These are phyloP conservation scores for Neurospora sp. DNA, from an alignment of 495 filamentous ascomycete genomes.

Conservation along the genomic window DNA sequence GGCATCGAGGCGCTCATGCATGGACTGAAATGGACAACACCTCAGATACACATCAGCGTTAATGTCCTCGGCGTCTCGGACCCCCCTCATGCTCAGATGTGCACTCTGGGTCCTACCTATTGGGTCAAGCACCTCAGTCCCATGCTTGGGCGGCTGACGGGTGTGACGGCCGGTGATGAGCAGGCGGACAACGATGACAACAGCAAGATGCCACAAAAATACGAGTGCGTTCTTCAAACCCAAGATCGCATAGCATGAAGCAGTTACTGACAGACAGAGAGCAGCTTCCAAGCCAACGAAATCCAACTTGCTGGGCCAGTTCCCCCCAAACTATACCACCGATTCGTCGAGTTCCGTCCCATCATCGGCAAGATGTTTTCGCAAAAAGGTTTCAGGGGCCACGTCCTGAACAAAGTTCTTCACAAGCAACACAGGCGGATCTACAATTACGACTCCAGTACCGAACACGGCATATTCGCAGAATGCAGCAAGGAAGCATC, in stretches of 20 bases:
- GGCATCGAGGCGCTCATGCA: slow-evolving; percentile 44
- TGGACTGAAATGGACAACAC: slow-evolving; percentile 13
- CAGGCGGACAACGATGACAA: slow-evolving; percentile 26
- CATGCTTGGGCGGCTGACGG: slow-evolving; percentile 72
- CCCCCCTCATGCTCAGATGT: slow-evolving; percentile 63
- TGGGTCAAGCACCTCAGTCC: slow-evolving; percentile 85
- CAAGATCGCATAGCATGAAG: not conserved
- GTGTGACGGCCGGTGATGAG: slow-evolving; percentile 54
- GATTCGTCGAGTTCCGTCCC: slow-evolving; percentile 85
- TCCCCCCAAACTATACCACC: slow-evolving; percentile 68
- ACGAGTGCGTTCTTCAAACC: slow-evolving; percentile 47
- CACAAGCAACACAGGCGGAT: slow-evolving; percentile 83
- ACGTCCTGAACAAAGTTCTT: slow-evolving; percentile 69
- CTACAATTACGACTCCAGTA: slow-evolving; percentile 74
- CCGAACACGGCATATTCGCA: slow-evolving; percentile 50
- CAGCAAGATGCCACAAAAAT: slow-evolving; percentile 48
- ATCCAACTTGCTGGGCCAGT: slow-evolving; percentile 80
- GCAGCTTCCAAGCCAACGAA: slow-evolving; percentile 86
- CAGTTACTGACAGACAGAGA: slow-evolving; percentile 1
- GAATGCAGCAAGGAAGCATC: slow-evolving; percentile 51
- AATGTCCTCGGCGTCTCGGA: slow-evolving; percentile 67
- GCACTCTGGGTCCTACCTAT: slow-evolving; percentile 62
- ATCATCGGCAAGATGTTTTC: slow-evolving; percentile 87
- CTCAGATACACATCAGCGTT: slow-evolving; percentile 54
- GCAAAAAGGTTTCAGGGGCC: slow-evolving; percentile 60